A percentile compares a stretch with the other conserved stretches of the same genome.
Conservation (phyloP, 768 basidiomycete species). For the Boletus patriciae region DNA sequence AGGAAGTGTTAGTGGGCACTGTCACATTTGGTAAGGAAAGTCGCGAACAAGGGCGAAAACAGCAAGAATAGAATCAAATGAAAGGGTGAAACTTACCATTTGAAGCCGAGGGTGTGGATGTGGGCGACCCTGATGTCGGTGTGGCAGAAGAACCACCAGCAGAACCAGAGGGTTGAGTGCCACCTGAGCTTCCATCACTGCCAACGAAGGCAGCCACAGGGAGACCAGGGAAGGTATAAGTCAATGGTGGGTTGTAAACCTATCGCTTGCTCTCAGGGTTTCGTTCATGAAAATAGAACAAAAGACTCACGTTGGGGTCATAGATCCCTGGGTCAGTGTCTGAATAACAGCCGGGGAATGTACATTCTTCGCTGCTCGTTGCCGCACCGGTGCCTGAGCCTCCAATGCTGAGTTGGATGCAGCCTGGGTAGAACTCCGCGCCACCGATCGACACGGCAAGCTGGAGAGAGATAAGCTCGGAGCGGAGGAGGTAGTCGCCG, state of each 20-base stretch:
- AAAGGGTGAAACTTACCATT: slow-evolving; percentile 15
- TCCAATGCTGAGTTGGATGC: slow-evolving; percentile 31
- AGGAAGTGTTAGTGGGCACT: slow-evolving; percentile 26
- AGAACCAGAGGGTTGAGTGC: slow-evolving; percentile 26
- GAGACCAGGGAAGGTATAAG: slow-evolving; percentile 58
- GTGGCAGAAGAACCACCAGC: slow-evolving; percentile 15
- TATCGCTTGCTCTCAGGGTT: slow-evolving; percentile 4
- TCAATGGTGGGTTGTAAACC: slow-evolving; percentile 33
- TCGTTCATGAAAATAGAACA: background rate
- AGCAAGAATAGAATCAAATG: background rate
- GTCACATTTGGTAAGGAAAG: slow-evolving; percentile 22
- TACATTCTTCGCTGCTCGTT: slow-evolving; percentile 42
- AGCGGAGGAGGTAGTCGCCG: slow-evolving; percentile 73
- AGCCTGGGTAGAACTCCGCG: slow-evolving; percentile 43
- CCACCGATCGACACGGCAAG: slow-evolving; percentile 53
- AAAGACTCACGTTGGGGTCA: slow-evolving; percentile 41
- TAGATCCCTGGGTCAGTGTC: slow-evolving; percentile 71
- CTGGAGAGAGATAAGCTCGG: slow-evolving; percentile 79
- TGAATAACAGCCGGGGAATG: slow-evolving; percentile 68
- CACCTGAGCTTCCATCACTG: slow-evolving; percentile 10
- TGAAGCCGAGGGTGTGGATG: slow-evolving; percentile 18
- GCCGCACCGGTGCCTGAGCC: slow-evolving; percentile 26
- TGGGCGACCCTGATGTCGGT: slow-evolving; percentile 7
- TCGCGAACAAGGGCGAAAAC: background rate
- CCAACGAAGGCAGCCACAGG: slow-evolving; percentile 44